A percentile compares a stretch with the other conserved stretches of the same genome.
These are phyloP conservation scores for Helotiales sp. DNA, from an alignment of 2,329 filamentous ascomycete species.

Conservation along the genomic window DNA sequence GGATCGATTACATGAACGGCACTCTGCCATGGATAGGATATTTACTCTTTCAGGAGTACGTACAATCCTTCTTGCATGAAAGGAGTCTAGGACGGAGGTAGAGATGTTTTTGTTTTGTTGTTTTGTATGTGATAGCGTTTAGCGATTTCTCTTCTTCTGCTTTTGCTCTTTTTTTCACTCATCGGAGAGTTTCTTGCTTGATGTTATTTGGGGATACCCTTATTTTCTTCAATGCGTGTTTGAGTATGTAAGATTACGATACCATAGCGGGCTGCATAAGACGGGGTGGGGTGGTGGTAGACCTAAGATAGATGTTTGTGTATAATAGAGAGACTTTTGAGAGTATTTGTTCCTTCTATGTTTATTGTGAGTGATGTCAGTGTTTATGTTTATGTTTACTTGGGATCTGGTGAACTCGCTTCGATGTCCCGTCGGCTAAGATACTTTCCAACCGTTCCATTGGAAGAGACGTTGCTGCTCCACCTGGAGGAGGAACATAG, in stretches of 20 bases:
- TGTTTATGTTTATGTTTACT: no score
- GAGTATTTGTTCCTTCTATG: neutral
- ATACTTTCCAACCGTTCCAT: no score
- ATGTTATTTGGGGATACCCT: neutral
- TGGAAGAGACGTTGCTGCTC: no score
- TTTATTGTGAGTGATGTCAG: neutral
- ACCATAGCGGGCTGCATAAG: neutral
- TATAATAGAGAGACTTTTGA: neutral
- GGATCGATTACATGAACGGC: neutral
- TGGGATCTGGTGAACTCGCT: neutral
- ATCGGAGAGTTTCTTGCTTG: neutral
- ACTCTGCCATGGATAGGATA: neutral
- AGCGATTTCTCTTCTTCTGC: constrained; percentile 12
- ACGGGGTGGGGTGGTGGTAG: neutral
- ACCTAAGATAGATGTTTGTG: neutral
- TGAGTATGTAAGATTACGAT: constrained; percentile 2
- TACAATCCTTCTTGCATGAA: neutral
- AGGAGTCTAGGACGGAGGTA: neutral
- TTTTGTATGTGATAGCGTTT: constrained; percentile 30
- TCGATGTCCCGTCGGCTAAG: neutral
- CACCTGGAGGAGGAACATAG: no score
- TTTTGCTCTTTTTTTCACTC: neutral
- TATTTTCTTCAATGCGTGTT: neutral
- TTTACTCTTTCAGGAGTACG: neutral
- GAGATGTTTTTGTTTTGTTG: neutral